Evolutionary conservation across 352 stramenopile species (phyloP).

Genomic region (Globisporangium uncinulatum): DNA sequence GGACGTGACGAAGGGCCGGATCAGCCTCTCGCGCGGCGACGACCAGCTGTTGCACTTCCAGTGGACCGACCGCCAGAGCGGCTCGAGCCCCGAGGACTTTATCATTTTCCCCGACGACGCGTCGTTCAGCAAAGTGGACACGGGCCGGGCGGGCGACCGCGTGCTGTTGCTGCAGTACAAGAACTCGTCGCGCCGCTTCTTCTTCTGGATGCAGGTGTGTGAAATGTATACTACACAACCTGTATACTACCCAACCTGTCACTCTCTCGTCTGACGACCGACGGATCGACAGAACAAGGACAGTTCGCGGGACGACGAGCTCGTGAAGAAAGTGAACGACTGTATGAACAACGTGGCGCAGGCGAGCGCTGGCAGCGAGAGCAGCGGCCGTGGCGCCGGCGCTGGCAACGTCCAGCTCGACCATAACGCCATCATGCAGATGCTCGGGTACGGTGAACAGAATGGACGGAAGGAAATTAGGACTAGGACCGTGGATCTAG

Average conservation of each 20-base stretch:
- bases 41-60: constrained; percentile 92
- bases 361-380: constrained; percentile 22
- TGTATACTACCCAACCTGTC: too few relatives aligned
- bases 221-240: background rate
- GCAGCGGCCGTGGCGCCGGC: constrained; percentile 20
- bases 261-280: too few relatives aligned
- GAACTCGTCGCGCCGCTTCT: constrained; percentile 88
- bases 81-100: constrained; percentile 83
- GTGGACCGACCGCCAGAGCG: constrained; percentile 89
- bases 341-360: constrained; percentile 84
- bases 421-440: constrained; percentile 90
- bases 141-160: constrained; percentile 74
- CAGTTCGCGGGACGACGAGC: constrained; percentile 79
- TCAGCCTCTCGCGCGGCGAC: constrained; percentile 80
- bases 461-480: too few relatives aligned
- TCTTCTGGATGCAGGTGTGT: constrained; percentile 93
- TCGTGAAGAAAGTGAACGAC: constrained; percentile 85
- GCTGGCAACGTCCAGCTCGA: constrained; percentile 74
- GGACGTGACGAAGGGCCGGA: constrained; percentile 88
- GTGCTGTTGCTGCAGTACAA: constrained; percentile 93
- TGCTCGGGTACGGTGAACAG: constrained; percentile 52
- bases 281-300: constrained; percentile 67
- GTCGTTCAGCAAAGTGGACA: constrained; percentile 85
- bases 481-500: too few relatives aligned
- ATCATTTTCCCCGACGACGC: constrained; percentile 92